These are phyloP conservation scores for Clausena lansium DNA, from an alignment of 345 rosid species.

Conservation along the genomic window DNA sequence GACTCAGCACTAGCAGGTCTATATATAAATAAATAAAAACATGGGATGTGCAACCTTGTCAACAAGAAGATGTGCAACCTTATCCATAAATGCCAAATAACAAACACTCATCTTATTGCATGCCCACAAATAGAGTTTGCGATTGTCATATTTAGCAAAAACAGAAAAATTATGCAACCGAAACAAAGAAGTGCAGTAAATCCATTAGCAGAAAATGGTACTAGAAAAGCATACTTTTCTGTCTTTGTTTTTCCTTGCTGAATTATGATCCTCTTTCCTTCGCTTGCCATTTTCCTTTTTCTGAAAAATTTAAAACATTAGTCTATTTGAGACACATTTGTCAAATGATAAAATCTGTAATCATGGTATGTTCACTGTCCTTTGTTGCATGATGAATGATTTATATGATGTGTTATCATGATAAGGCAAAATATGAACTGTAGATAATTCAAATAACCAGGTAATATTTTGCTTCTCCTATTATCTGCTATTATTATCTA, in stretches of 20 bases:
- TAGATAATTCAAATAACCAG: too few relatives aligned
- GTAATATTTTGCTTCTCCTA: not conserved
- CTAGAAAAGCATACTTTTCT: conserved; percentile 54
- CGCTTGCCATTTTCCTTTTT: conserved; percentile 80
- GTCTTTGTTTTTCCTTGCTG: conserved; percentile 75
- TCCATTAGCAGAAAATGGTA: not conserved
- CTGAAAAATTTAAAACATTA: conserved; percentile 35
- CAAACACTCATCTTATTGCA: not conserved
- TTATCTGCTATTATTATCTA: not conserved
- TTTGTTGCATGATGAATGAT: not conserved
- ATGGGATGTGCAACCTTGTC: not conserved
- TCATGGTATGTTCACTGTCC: not conserved
- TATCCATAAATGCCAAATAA: not conserved
- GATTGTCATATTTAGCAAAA: not conserved
- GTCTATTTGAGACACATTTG: not conserved
- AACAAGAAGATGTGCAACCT: not conserved
- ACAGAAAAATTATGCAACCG: not conserved
- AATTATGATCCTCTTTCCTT: conserved; percentile 72
- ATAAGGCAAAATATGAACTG: not conserved
- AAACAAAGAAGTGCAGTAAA: not conserved
- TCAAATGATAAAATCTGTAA: too few relatives aligned
- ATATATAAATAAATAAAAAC: not conserved
- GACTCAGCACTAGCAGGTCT: not conserved
- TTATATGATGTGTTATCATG: not conserved
- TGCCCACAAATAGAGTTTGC: not conserved